phyloP scores from a whole-genome alignment of 768 basidiomycete species.

The Leccinellum rugosiceps region DNA sequence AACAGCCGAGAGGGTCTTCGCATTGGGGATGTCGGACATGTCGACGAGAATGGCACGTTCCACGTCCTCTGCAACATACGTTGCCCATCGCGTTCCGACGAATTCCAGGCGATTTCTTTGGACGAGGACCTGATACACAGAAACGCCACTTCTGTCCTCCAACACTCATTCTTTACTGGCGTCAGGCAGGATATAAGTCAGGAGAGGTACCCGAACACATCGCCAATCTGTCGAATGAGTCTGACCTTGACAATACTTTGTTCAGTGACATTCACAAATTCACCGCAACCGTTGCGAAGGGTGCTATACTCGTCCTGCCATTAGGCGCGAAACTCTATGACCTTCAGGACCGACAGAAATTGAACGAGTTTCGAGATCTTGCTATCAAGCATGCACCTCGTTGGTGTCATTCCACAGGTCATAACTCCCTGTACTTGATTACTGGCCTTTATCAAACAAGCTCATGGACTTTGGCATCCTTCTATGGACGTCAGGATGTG shows the following conservation, averaged over 20 bases:
- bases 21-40: conserved; percentile 35
- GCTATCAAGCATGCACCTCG: not conserved
- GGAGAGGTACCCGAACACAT: too few relatives aligned
- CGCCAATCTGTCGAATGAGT: not conserved
- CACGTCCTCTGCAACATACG: conserved; percentile 32
- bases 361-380: not conserved
- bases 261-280: not conserved
- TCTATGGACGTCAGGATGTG: not conserved
- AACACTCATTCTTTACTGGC: too few relatives aligned
- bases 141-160: too few relatives aligned
- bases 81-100: not conserved
- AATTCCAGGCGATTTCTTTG: not conserved
- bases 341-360: not conserved
- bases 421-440: conserved; percentile 3
- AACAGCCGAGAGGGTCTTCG: conserved; percentile 25
- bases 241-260: not conserved
- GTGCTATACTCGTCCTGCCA: conserved; percentile 7
- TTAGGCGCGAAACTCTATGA: not conserved
- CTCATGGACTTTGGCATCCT: conserved; percentile 1
- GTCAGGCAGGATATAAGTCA: too few relatives aligned
- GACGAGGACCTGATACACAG: not conserved
- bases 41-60: conserved; percentile 27
- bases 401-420: not conserved
- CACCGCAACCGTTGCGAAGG: not conserved
- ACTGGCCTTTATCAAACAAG: conserved; percentile 1